Evolutionary conservation across 2,329 filamentous ascomycete genomes (phyloP).

Genomic region (Albifimbria verrucaria): DNA sequence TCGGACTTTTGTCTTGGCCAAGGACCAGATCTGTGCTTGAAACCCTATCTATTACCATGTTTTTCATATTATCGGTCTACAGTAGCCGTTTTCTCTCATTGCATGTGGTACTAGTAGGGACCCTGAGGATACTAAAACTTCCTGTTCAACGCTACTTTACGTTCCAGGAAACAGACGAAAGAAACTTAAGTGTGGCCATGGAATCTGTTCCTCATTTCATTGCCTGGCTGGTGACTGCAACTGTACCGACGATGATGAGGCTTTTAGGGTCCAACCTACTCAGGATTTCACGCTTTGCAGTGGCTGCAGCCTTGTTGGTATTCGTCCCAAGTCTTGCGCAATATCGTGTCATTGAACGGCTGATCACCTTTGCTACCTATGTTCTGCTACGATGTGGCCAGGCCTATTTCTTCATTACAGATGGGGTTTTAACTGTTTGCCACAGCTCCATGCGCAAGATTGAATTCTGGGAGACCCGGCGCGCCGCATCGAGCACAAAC

Average conservation of each 20-base stretch:
- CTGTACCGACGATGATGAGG: neutral
- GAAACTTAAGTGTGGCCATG: neutral
- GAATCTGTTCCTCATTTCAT: neutral
- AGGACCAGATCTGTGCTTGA: too few relatives aligned
- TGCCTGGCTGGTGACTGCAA: neutral
- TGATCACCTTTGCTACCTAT: neutral
- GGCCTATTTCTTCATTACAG: neutral
- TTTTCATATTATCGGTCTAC: too few relatives aligned
- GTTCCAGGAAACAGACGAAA: neutral
- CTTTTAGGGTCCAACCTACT: neutral
- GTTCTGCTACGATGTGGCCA: neutral
- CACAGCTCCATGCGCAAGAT: neutral
- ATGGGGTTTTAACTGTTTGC: neutral
- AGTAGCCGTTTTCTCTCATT: too few relatives aligned
- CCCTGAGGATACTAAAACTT: too few relatives aligned
- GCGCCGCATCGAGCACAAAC: neutral
- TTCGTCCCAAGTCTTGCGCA: neutral
- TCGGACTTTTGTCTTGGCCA: too few relatives aligned
- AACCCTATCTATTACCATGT: too few relatives aligned
- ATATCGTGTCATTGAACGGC: neutral
- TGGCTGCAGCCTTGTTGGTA: neutral
- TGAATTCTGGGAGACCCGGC: neutral
- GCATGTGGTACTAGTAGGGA: too few relatives aligned
- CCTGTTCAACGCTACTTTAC: neutral
- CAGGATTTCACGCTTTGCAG: neutral